Percentiles rank a stretch among this genome's conserved stretches.
These are phyloP conservation scores for Zygotorulaspora sp. DNA, from an alignment of 805 yeast genomes.

Conservation along the genomic window DNA sequence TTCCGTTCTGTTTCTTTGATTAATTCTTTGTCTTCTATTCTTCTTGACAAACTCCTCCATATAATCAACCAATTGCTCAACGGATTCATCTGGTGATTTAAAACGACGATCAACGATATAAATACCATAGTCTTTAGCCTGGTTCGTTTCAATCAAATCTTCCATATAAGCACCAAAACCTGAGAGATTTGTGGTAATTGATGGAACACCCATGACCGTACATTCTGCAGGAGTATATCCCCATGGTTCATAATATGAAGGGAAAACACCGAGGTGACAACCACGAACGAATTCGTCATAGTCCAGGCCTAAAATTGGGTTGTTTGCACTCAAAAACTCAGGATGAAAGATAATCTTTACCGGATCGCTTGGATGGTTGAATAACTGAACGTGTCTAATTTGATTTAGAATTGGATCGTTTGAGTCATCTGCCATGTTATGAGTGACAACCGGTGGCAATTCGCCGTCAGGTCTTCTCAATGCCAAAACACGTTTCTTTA, in stretches of 20 bases:
- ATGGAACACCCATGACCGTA: constrained; percentile 99
- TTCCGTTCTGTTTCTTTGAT: constrained; percentile 96
- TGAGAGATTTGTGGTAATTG: constrained; percentile 90
- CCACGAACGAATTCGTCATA: constrained; percentile 98
- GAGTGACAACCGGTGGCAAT: constrained; percentile 94
- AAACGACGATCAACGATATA: constrained; percentile 93
- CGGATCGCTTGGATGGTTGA: constrained; percentile 83
- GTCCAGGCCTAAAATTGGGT: constrained; percentile 88
- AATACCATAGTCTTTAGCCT: constrained; percentile 89
- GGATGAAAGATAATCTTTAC: constrained; percentile 97
- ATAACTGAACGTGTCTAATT: constrained; percentile 84
- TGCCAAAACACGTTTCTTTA: constrained; percentile 90
- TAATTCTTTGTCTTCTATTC: constrained; percentile 94
- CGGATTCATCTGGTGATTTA: constrained; percentile 88
- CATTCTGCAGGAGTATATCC: constrained; percentile 99
- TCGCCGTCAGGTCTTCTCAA: constrained; percentile 67
- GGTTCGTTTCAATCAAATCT: constrained; percentile 78
- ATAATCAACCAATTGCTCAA: constrained; percentile 80
- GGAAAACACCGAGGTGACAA: constrained; percentile 96
- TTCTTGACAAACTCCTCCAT: constrained; percentile 87
- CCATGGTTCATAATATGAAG: constrained; percentile 98
- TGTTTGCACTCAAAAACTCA: constrained; percentile 89
- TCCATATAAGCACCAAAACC: constrained; percentile 99
- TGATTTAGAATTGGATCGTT: constrained; percentile 88
- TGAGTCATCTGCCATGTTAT: constrained; percentile 90